Evolutionary conservation across 441 rosid genomes (phyloP), one percentile per base, ranked within the genome.

Genomic region (Jatropha podagrica): DNA sequence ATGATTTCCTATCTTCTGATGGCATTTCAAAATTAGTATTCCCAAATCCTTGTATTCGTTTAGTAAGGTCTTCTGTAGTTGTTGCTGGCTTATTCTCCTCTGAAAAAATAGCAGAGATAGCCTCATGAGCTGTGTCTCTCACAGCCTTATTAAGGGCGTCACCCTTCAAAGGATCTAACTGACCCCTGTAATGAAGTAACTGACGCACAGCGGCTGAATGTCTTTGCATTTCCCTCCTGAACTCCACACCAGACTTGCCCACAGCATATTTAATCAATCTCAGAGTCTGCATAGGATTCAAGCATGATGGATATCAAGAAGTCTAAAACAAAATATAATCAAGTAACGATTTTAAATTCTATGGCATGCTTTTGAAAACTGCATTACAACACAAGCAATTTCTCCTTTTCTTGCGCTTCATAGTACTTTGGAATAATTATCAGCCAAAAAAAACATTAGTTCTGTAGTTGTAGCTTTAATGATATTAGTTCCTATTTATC

Each of bases 71-170:
- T 75, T 88, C 94, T 5, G 89, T 77, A 73, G 91, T 23, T 69
- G 92, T 83, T 37, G 27, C 61, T 56, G 94, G 85, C 70, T 86
- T 88, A 71, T 76, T 90, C 85, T 94, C 96, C 79, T 91, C 99
- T 0, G 93, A 86, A 68, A 96, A 96, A 56, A 96, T 88, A 72
- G 95, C 92, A 78, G 95, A 85, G 66, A 96, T 81, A 66, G 94
- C 81, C 79, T 96, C 99, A n/a, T 91, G 97, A 81, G 98, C 97
- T 23, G 91, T 91, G 38, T 94, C 98, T 77, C 99, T 80, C 76
- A 96, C 97, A 72, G 97, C 97, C 88, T 96, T 96, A 80, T 96
- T 96, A 73, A 87, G 95, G 5, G 98, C 95, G 87, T 94, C 98
- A 17, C 99, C 99, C 74, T 96, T 96, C 76, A 96, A 79, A 71